Conservation (phyloP, 306 rosid genomes). For the Cyclanthera cordifolia region DNA sequence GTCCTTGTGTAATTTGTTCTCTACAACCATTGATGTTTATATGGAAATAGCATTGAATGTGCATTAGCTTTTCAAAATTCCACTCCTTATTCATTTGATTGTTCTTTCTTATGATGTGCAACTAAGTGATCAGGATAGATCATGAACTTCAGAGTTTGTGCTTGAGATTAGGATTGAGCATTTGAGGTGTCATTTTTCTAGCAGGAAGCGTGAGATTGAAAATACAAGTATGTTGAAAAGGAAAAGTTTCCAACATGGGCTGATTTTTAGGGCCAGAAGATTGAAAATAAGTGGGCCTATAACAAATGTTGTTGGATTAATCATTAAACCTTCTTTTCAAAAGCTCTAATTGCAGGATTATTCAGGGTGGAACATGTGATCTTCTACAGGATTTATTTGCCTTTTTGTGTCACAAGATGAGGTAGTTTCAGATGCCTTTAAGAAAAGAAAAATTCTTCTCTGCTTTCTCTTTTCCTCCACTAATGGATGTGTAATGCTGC, state of each 20-base stretch:
- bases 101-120: constrained; percentile 1
- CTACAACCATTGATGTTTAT: constrained; percentile 11
- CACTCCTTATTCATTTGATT: neutral
- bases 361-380: constrained; percentile 4
- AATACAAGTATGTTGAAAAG: neutral
- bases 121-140: neutral
- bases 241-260: constrained; percentile 9
- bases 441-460: neutral
- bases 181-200: neutral
- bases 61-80: neutral
- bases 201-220: constrained; percentile 3
- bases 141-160: neutral
- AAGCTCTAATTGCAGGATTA: constrained; percentile 10
- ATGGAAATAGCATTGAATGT: constrained; percentile 11
- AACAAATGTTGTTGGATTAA: neutral
- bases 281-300: constrained; percentile 6
- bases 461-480: constrained; percentile 7
- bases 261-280: neutral
- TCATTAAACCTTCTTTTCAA: constrained; percentile 1
- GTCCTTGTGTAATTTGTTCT: neutral
- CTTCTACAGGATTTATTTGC: neutral
- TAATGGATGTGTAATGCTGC: constrained; percentile 4
- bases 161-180: neutral
- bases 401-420: constrained; percentile 11
- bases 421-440: constrained; percentile 5